Evolutionary conservation across 306 rosid genomes (phyloP).

Genomic region (Castanospermum australe): DNA sequence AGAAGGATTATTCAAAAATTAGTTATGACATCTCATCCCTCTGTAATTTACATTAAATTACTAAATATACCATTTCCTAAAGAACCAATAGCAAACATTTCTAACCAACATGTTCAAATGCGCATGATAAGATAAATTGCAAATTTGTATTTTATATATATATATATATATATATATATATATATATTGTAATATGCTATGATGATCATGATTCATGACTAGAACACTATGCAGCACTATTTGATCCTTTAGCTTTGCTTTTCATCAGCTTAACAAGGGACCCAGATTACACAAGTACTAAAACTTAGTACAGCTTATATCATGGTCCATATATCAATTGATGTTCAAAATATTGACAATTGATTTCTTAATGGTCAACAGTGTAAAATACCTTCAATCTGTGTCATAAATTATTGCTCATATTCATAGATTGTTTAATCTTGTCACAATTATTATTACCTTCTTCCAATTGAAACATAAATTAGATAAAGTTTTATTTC

Average conservation of each 20-base stretch:
- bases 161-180: too few relatives aligned
- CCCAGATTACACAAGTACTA: background rate
- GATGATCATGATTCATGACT: background rate
- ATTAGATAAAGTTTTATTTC: background rate
- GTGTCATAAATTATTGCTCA: background rate
- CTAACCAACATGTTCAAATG: background rate
- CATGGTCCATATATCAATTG: background rate
- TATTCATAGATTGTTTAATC: background rate
- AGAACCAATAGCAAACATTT: background rate
- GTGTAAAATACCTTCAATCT: background rate
- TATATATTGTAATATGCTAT: background rate
- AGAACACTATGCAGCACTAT: background rate
- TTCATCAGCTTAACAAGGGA: background rate
- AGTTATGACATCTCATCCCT: background rate
- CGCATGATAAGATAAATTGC: background rate
- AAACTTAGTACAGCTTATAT: background rate
- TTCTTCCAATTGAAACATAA: background rate
- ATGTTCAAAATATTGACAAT: background rate
- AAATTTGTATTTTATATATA: too few relatives aligned
- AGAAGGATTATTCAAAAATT: background rate
- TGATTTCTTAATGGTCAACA: background rate
- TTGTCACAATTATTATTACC: background rate
- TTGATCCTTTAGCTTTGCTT: background rate
- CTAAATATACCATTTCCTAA: constrained; percentile 1
- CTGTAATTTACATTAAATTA: background rate